Percentiles rank a stretch among this genome's conserved stretches.
Evolutionary conservation across 2,329 filamentous ascomycete genomes (phyloP).

Genomic region (Gremmenia infestans): DNA sequence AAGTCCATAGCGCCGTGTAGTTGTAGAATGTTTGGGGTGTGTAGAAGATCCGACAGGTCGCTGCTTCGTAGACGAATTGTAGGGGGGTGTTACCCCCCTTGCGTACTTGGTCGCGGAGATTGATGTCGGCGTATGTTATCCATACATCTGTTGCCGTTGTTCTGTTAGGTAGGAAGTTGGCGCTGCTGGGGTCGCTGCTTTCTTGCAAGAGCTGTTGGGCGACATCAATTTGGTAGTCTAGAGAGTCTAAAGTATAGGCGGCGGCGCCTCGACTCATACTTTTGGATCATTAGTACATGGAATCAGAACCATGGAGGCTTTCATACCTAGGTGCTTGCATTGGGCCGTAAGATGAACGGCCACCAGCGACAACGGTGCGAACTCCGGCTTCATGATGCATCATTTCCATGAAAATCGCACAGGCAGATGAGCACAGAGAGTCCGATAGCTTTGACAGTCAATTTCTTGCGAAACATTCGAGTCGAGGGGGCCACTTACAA

Average conservation of each 20-base stretch:
- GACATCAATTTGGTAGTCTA: slow-evolving; percentile 24
- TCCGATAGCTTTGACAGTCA: slow-evolving; percentile 42
- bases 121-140: slow-evolving; percentile 34
- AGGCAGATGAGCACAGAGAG: slow-evolving; percentile 54
- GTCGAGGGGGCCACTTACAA: slow-evolving; percentile 23
- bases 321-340: slow-evolving; percentile 43
- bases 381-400: slow-evolving; percentile 48
- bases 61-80: slow-evolving; percentile 56
- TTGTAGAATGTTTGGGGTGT: slow-evolving; percentile 46
- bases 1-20: slow-evolving; percentile 45
- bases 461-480: no score
- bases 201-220: slow-evolving; percentile 17
- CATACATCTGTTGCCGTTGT: slow-evolving; percentile 11
- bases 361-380: slow-evolving; percentile 48
- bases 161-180: slow-evolving; percentile 22
- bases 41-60: slow-evolving; percentile 55
- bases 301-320: not conserved
- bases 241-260: slow-evolving; percentile 24
- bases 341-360: slow-evolving; percentile 40
- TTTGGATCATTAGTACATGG: slow-evolving; percentile 17
- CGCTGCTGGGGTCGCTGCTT: slow-evolving; percentile 1
- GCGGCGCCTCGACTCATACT: slow-evolving; percentile 50
- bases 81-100: slow-evolving; percentile 36
- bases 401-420: slow-evolving; percentile 52
- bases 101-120: slow-evolving; percentile 36